A percentile compares a stretch with the other conserved stretches of the same genome.
Evolutionary conservation across 1,284 basidiomycete species (phyloP).

Genomic region (Golubevia pallescens): DNA sequence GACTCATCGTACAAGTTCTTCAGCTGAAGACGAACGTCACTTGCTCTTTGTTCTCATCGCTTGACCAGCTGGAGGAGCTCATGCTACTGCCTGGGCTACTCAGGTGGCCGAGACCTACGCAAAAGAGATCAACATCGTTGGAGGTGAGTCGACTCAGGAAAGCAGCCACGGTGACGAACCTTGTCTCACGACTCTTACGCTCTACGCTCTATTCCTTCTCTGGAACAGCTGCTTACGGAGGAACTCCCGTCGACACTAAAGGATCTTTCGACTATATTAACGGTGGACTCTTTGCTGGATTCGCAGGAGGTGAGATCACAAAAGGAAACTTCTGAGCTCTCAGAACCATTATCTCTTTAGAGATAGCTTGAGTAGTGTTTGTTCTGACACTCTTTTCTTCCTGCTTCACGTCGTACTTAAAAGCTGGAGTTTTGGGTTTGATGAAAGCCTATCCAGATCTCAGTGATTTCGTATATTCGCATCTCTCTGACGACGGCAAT

Average conservation of each 20-base stretch:
- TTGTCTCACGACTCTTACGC: too few relatives aligned
- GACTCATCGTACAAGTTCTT: conserved; percentile 16
- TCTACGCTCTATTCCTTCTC: too few relatives aligned
- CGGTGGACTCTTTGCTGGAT: conserved; percentile 29
- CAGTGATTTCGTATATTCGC: conserved; percentile 12
- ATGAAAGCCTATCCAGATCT: conserved; percentile 25
- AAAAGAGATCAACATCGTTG: conserved; percentile 40
- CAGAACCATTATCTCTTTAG: background rate
- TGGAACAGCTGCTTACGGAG: conserved; percentile 46
- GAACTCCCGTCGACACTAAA: conserved; percentile 35
- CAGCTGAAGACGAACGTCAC: conserved; percentile 3
- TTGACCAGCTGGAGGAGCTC: conserved; percentile 49
- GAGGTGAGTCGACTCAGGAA: too few relatives aligned
- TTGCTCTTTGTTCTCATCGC: conserved; percentile 26
- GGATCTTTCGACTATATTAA: conserved; percentile 30
- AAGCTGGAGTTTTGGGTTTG: background rate
- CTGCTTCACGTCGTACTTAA: too few relatives aligned
- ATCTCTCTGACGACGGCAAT: conserved; percentile 19
- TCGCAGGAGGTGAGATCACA: conserved; percentile 37
- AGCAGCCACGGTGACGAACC: too few relatives aligned
- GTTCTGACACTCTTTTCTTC: too few relatives aligned
- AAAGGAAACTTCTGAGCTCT: conserved; percentile 7
- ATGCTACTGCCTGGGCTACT: conserved; percentile 38
- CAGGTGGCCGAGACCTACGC: conserved; percentile 28
- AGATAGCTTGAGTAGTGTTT: too few relatives aligned